Evolutionary conservation across 208 protist species (phyloP), one percentile per base, ranked within the genome.

Genomic region (Trypanosoma theileri): DNA sequence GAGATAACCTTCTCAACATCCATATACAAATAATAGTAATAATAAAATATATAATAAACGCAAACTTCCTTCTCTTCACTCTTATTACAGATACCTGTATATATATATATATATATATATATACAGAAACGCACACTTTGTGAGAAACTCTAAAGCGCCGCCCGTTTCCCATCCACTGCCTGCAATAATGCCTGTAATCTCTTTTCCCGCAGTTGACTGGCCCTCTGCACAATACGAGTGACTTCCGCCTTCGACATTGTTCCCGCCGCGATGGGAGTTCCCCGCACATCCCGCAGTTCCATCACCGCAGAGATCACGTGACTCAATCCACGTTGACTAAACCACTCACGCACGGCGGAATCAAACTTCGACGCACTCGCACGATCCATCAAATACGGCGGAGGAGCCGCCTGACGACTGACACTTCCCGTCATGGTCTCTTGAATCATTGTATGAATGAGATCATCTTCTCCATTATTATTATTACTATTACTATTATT

Each of bases 351-450:
- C 45, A 93, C 84, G 0, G 85, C 79, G 22, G 81, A 90, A 75
- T 93, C 87, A 71, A 95, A 93, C 82, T 93, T 95, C 35, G 79
- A 87, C 50, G 87, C 90, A 59, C 87, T 95, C 48, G 87, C 83
- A 28, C 88, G 86, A 61, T 95, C 87, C 59, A 89, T 87, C 16
- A 76, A 75, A 75, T 82, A 95, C 44, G 81, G 69, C 31, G 58
- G 82, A 31, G 76, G 83, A 58, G 56, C 75, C 24, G 17, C 57
- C 54, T 48, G 69, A 26, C 54, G 12, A 31, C 56, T 62, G 28
- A 66, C 56, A 16, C 74, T 75, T 51, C 86, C 89, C 57, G 64
- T 78, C 70, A 86, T 71, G 9, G 86, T 86, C 42, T 92, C 77
- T 42, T 86, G 78, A 45, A 92, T 65, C 86, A 95, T 92, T 55